phyloP scores from a whole-genome alignment of 208 protist species.

The Acanthamoeba triangularis region DNA sequence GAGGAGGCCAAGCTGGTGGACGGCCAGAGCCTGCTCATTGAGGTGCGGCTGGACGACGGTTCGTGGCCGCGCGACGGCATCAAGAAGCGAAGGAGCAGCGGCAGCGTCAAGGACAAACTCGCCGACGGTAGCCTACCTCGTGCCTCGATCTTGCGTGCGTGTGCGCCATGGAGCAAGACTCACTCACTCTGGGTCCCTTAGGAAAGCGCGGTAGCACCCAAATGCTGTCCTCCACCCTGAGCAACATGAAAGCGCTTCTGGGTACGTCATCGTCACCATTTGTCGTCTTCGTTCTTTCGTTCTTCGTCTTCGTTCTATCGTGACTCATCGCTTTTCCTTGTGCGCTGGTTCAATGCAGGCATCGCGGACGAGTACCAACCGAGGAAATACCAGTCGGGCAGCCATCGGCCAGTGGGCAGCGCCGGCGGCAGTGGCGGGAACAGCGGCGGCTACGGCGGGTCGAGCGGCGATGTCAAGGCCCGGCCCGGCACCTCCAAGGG shows the following conservation, averaged over 20 bases:
- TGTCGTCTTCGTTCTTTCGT: not conserved
- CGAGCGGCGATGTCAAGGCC: not conserved
- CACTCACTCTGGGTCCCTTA: not conserved
- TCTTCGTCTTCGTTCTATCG: not conserved
- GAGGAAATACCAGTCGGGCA: not conserved
- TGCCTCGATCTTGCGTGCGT: not conserved
- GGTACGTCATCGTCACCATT: not conserved
- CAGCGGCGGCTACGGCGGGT: not conserved
- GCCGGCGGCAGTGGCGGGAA: not conserved
- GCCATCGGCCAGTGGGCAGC: not conserved
- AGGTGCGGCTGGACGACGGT: conserved; percentile 65
- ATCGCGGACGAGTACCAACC: not conserved
- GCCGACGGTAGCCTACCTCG: not conserved
- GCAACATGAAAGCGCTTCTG: conserved; percentile 8
- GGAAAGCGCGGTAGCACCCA: not conserved
- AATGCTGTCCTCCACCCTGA: conserved; percentile 24
- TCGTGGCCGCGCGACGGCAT: conserved; percentile 56
- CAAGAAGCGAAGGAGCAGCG: not conserved
- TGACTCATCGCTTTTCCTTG: not conserved
- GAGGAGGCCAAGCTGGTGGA: conserved; percentile 68
- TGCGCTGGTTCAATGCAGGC: not conserved
- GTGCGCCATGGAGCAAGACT: not conserved
- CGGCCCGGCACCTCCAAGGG: conserved; percentile 2
- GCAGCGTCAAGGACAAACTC: conserved; percentile 23
- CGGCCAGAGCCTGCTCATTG: conserved; percentile 68